Evolutionary conservation across 2,329 filamentous ascomycete genomes (phyloP), one percentile per base, ranked within the genome.

Genomic region (Hypoxylon sp.): DNA sequence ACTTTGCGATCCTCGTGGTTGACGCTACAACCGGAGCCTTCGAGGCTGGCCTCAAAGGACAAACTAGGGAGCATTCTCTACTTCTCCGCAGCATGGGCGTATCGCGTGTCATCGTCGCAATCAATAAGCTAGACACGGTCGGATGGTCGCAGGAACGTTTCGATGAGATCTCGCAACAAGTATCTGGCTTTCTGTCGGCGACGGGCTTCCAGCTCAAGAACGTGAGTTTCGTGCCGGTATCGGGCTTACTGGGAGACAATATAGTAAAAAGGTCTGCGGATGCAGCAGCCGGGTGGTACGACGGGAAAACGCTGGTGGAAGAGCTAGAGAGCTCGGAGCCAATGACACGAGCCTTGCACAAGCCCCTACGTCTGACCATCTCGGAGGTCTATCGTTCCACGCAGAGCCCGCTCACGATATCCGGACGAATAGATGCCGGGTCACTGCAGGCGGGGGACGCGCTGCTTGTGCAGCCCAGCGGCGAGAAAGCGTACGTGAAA

Each of bases 111-210:
- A 88, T 99, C 37, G 89, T 99, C 23, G 93, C 91, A 1, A 86
- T 99, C 60, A 99, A 99, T 78, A 99, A 99, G 74, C 88, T 99
- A 68, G 95, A 99, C 72, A 88, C 88, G 13, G 87, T 94, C 5
- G 78, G 81, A 4, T 99, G 96, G 96, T 90, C 88, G 1, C 80
- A 91, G 72, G 87, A 87, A 3, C 85, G 92, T 1, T 99, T 96
- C 67, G 83, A 91, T 20, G 90, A 96, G 68, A 97, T 99, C 54
- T 83, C 85, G 38, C 85, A 92, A 60, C 91, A 97, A 68, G 87
- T 97, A 63, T 86, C 85, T 0, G 88, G 91, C 0, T 97, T 99
- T 72, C 79, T 99, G 58, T 87, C 84, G 0, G 86, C 88, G 0
- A 90, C 93, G 0, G 92, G 91, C 1, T 99, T 98, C 70, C 85